Conservation (phyloP, 805 yeast genomes). For the Yarrowia sp. region DNA sequence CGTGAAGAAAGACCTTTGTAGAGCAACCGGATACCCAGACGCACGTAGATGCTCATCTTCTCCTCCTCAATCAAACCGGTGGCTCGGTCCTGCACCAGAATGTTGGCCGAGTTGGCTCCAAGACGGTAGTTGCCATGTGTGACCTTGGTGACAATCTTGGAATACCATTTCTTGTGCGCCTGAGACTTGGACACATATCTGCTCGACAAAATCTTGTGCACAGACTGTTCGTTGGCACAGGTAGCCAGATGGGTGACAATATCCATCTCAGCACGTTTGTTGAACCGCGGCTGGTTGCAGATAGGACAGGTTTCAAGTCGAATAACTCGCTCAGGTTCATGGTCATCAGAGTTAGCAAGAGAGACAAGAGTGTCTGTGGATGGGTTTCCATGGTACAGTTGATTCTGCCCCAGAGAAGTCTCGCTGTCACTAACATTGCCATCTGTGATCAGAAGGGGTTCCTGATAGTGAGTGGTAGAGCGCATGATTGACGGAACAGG, state of each 20-base stretch:
- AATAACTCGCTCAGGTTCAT: slow-evolving; percentile 45
- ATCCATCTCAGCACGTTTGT: slow-evolving; percentile 56
- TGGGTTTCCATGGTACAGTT: not conserved
- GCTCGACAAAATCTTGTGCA: slow-evolving; percentile 58
- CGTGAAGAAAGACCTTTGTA: slow-evolving; percentile 65
- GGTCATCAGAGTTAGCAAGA: slow-evolving; percentile 14
- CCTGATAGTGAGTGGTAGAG: not conserved
- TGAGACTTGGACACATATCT: slow-evolving; percentile 73
- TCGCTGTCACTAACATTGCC: not conserved
- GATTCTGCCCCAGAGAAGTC: not conserved
- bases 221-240: slow-evolving; percentile 73
- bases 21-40: slow-evolving; percentile 79
- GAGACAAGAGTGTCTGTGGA: slow-evolving; percentile 10
- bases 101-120: slow-evolving; percentile 90
- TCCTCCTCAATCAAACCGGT: slow-evolving; percentile 91
- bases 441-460: not conserved
- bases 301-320: slow-evolving; percentile 73
- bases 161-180: slow-evolving; percentile 87
- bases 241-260: slow-evolving; percentile 83
- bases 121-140: slow-evolving; percentile 84
- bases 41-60: slow-evolving; percentile 82
- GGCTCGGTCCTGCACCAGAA: slow-evolving; percentile 84
- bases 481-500: not conserved
- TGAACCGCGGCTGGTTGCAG: slow-evolving; percentile 60
- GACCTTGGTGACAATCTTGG: slow-evolving; percentile 73